Conservation (phyloP, 192 early-diverging fungal species). For the Rhizophagus sp. region DNA sequence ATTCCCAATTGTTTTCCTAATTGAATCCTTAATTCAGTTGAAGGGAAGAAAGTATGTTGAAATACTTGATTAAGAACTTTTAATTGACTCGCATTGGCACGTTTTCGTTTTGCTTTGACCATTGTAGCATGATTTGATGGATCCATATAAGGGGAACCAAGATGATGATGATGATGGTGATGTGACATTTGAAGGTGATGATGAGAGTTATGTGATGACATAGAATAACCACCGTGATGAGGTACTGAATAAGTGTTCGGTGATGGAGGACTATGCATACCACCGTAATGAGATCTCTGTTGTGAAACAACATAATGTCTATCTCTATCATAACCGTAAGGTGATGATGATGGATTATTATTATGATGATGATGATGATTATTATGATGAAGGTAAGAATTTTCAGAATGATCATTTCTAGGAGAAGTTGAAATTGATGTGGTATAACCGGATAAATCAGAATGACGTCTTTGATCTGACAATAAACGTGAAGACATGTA, state of each 20-base stretch:
- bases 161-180: constrained; percentile 17
- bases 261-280: neutral
- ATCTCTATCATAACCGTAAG: neutral
- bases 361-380: neutral
- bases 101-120: constrained; percentile 75
- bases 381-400: neutral
- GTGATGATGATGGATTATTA: neutral
- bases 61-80: constrained; percentile 77
- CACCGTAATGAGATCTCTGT: neutral
- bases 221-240: neutral
- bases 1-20: constrained; percentile 81
- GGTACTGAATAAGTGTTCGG: neutral
- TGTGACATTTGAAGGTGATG: constrained; percentile 15
- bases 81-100: constrained; percentile 77
- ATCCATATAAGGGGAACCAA: constrained; percentile 15
- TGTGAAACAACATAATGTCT: neutral
- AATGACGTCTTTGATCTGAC: constrained; percentile 20
- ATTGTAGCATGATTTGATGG: constrained; percentile 9
- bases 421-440: neutral
- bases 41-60: constrained; percentile 78
- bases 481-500: neutral
- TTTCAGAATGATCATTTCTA: neutral
- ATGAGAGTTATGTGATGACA: constrained; percentile 1
- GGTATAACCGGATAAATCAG: constrained; percentile 5
- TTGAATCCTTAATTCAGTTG: constrained; percentile 74